Evolutionary conservation across 495 filamentous ascomycete species (phyloP).

Genomic region (Penicillium fimorum): DNA sequence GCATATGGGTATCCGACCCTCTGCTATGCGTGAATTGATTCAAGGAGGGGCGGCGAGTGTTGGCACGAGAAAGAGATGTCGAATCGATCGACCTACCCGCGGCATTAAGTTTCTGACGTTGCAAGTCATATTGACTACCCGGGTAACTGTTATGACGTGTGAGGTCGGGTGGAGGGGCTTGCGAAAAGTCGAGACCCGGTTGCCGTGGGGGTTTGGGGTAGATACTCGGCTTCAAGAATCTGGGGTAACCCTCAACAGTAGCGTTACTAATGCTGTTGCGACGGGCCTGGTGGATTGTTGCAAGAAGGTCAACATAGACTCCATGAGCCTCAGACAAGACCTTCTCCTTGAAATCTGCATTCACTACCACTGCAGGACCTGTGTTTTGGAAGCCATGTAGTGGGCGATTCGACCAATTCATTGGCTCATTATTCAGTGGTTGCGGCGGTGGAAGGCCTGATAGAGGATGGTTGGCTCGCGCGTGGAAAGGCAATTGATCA

Average conservation of each 20-base stretch:
- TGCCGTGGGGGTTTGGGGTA: slow-evolving; percentile 64
- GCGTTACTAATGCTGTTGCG: slow-evolving; percentile 42
- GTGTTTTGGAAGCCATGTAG: slow-evolving; percentile 24
- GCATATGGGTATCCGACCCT: slow-evolving; percentile 29
- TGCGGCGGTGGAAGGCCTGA: slow-evolving; percentile 17
- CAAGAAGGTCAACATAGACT: slow-evolving; percentile 82
- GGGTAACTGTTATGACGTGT: slow-evolving; percentile 46
- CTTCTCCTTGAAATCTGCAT: slow-evolving; percentile 73
- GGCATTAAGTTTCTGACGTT: slow-evolving; percentile 22
- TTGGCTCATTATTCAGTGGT: slow-evolving; percentile 14
- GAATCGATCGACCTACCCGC: slow-evolving; percentile 16
- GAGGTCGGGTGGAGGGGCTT: slow-evolving; percentile 26
- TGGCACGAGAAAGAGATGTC: slow-evolving; percentile 15
- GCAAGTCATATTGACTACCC: slow-evolving; percentile 37
- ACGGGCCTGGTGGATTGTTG: slow-evolving; percentile 65
- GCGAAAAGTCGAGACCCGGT: slow-evolving; percentile 45
- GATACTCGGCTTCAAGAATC: slow-evolving; percentile 54
- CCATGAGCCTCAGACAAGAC: slow-evolving; percentile 80
- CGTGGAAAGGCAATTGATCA: slow-evolving; percentile 42
- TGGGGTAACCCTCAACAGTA: slow-evolving; percentile 33
- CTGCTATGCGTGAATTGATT: slow-evolving; percentile 30
- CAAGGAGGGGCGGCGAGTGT: slow-evolving; percentile 29
- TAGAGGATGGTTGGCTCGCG: slow-evolving; percentile 22
- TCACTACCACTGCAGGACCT: slow-evolving; percentile 33
- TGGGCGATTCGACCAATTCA: slow-evolving; percentile 29